Percentiles rank a stretch among this genome's conserved stretches.
Evolutionary conservation across 805 yeast species (phyloP).

Genomic region (Brettanomyces bruxellensis): DNA sequence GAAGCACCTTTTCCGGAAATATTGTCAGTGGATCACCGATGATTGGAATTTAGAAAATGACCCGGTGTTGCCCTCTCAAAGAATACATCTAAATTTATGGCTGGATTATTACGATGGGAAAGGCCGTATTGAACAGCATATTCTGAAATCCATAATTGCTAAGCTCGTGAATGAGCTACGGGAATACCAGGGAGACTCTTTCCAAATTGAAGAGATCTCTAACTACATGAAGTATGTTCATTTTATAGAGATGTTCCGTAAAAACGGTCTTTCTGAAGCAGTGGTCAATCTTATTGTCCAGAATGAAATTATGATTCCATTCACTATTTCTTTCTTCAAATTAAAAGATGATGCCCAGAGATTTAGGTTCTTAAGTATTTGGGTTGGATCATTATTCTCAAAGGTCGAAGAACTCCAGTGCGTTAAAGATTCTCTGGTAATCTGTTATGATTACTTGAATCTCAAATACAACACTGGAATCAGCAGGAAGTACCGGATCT

Average conservation of each 20-base stretch:
- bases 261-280: constrained; percentile 4
- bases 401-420: background rate
- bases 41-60: constrained; percentile 11
- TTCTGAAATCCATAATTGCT: constrained; percentile 34
- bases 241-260: background rate
- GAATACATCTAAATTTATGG: constrained; percentile 21
- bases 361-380: constrained; percentile 4
- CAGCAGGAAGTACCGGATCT: background rate
- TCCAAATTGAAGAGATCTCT: no score
- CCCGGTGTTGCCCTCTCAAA: constrained; percentile 3
- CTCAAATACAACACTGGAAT: constrained; percentile 8
- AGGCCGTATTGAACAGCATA: constrained; percentile 9
- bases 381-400: constrained; percentile 4
- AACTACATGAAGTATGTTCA: background rate
- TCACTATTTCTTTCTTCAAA: constrained; percentile 7
- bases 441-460: constrained; percentile 10
- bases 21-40: constrained; percentile 12
- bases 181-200: background rate
- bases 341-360: background rate
- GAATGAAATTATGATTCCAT: constrained; percentile 12
- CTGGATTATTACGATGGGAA: constrained; percentile 23
- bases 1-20: constrained; percentile 10
- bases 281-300: constrained; percentile 11
- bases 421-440: constrained; percentile 5
- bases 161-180: constrained; percentile 40